A percentile compares a stretch with the other conserved stretches of the same genome.
phyloP scores from a whole-genome alignment of 2,329 filamentous ascomycete species.

The Coleophoma crateriformis region DNA sequence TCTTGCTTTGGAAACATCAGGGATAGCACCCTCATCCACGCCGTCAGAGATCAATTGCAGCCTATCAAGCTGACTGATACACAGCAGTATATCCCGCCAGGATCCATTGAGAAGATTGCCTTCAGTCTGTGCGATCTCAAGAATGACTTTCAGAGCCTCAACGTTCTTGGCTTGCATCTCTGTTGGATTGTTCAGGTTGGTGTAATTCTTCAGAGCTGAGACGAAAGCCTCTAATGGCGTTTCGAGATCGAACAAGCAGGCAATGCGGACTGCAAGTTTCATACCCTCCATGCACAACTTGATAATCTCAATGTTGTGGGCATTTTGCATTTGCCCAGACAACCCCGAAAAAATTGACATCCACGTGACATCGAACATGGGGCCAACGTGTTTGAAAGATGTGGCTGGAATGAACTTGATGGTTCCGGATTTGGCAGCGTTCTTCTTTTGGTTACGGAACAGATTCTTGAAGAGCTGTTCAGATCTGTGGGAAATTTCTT shows the following conservation, averaged over 20 bases:
- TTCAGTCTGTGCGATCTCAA: conserved; percentile 89
- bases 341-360: conserved; percentile 97
- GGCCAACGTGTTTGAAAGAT: conserved; percentile 89
- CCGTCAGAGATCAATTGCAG: conserved; percentile 93
- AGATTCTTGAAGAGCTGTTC: conserved; percentile 90
- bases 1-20: conserved; percentile 82
- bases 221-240: conserved; percentile 96
- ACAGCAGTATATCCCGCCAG: conserved; percentile 93
- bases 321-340: conserved; percentile 88
- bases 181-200: conserved; percentile 90
- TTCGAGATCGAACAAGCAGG: conserved; percentile 87
- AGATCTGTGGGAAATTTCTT: conserved; percentile 73
- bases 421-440: conserved; percentile 59
- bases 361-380: conserved; percentile 99
- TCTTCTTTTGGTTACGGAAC: conserved; percentile 82
- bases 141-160: conserved; percentile 83
- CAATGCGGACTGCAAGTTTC: conserved; percentile 87
- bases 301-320: conserved; percentile 87
- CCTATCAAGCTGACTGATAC: conserved; percentile 90
- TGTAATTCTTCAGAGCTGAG: conserved; percentile 85
- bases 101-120: conserved; percentile 84
- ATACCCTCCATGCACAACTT: conserved; percentile 92
- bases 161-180: conserved; percentile 97
- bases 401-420: conserved; percentile 85
- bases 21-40: conserved; percentile 86